phyloP scores from a whole-genome alignment of 106 monocot genomes.

The Platanthera zijinensis region DNA sequence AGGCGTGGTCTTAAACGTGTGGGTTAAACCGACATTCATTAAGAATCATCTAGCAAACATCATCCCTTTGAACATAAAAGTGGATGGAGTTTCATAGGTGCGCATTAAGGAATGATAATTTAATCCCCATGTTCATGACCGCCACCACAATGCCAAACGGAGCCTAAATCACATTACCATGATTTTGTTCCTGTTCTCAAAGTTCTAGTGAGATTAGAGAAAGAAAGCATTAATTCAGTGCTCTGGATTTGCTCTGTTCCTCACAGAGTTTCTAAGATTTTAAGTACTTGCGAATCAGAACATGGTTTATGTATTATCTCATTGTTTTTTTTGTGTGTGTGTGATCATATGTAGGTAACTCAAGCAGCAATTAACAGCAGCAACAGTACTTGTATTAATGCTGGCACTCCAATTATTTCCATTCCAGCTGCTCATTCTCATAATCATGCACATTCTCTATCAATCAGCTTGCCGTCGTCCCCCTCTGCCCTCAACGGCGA shows the following conservation, averaged over 20 bases:
- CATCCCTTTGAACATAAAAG: too few relatives aligned
- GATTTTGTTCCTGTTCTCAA: background rate
- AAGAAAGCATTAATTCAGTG: background rate
- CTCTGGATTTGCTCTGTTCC: background rate
- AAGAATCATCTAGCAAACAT: too few relatives aligned
- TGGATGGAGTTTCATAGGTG: too few relatives aligned
- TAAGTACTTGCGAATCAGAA: background rate
- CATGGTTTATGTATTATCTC: background rate
- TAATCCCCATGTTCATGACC: too few relatives aligned
- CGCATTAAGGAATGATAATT: too few relatives aligned
- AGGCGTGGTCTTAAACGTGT: too few relatives aligned
- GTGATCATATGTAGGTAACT: constrained; percentile 8
- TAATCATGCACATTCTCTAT: constrained; percentile 14
- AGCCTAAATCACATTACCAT: too few relatives aligned
- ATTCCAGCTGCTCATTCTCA: background rate
- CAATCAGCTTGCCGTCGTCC: constrained; percentile 26
- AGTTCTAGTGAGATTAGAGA: background rate
- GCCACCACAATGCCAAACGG: too few relatives aligned
- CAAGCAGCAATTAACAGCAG: background rate
- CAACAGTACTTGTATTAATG: background rate
- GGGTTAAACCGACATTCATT: too few relatives aligned
- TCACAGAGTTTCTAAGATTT: too few relatives aligned
- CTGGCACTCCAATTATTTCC: background rate
- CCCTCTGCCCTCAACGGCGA: constrained; percentile 12
- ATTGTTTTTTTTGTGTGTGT: background rate